phyloP scores from a whole-genome alignment of 208 protist species.

The Trypanosoma lewisi region DNA sequence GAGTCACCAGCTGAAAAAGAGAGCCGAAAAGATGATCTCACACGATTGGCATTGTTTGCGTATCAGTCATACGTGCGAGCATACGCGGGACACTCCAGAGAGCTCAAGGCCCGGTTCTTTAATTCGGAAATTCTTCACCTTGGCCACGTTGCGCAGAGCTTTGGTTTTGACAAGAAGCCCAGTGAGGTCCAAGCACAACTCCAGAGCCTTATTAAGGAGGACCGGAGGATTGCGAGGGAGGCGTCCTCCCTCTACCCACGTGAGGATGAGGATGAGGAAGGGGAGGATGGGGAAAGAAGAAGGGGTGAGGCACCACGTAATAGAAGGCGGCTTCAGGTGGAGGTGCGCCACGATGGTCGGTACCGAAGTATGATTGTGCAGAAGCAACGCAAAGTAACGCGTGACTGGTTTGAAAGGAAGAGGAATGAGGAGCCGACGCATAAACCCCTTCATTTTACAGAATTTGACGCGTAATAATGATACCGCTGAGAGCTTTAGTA shows the following conservation, averaged over 20 bases:
- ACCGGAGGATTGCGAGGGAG: slow-evolving; percentile 62
- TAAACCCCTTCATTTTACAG: slow-evolving; percentile 67
- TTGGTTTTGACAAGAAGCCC: slow-evolving; percentile 88
- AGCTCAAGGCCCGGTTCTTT: slow-evolving; percentile 91
- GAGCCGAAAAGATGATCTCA: slow-evolving; percentile 95
- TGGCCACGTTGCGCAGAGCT: slow-evolving; percentile 90
- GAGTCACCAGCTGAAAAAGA: slow-evolving; percentile 34
- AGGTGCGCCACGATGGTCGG: slow-evolving; percentile 65
- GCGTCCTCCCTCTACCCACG: slow-evolving; percentile 8
- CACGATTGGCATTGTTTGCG: slow-evolving; percentile 94
- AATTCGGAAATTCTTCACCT: slow-evolving; percentile 94
- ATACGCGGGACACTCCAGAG: slow-evolving; percentile 92
- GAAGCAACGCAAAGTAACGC: slow-evolving; percentile 79
- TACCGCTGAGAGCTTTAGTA: not conserved
- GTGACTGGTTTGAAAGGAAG: slow-evolving; percentile 73
- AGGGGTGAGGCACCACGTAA: slow-evolving; percentile 6
- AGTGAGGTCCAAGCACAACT: slow-evolving; percentile 71
- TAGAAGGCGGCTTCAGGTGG: slow-evolving; percentile 59
- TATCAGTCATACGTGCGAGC: slow-evolving; percentile 97
- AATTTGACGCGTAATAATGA: slow-evolving; percentile 60
- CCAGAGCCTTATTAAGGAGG: slow-evolving; percentile 59
- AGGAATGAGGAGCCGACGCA: slow-evolving; percentile 48
- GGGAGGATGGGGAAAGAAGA: too few species aligned
- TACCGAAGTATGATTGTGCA: slow-evolving; percentile 39
- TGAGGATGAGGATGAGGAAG: too few species aligned